phyloP scores from a whole-genome alignment of 768 basidiomycete species.

The Hydnum rufescens region DNA sequence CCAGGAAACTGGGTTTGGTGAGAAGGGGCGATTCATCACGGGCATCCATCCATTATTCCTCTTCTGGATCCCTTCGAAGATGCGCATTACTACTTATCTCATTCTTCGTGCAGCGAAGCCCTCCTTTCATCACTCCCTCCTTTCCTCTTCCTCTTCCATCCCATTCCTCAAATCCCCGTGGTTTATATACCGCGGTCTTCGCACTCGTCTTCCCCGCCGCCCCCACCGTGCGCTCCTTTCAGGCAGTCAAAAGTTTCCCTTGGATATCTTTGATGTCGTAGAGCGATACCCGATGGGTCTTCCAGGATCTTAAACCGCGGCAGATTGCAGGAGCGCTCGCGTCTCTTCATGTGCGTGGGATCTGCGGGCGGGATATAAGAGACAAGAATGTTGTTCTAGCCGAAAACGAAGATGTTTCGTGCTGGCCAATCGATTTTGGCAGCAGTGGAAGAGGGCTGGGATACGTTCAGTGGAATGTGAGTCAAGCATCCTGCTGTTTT shows the following conservation, averaged over 20 bases:
- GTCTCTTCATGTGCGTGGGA: constrained; percentile 81
- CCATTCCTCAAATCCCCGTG: no score
- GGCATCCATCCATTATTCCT: constrained; percentile 90
- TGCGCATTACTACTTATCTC: constrained; percentile 85
- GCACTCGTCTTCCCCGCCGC: no score
- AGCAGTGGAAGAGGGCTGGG: constrained; percentile 77
- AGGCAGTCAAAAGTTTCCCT: constrained; percentile 19
- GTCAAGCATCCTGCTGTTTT: constrained; percentile 17
- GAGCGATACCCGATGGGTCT: constrained; percentile 77
- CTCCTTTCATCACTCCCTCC: neutral
- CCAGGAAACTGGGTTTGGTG: constrained; percentile 26
- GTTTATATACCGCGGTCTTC: no score
- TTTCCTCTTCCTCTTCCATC: neutral
- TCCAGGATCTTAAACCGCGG: constrained; percentile 46
- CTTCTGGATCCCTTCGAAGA: constrained; percentile 96
- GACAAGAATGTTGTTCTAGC: constrained; percentile 89
- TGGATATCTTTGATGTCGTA: constrained; percentile 89
- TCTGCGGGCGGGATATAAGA: constrained; percentile 95
- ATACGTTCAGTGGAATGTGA: constrained; percentile 84
- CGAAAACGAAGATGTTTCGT: constrained; percentile 50
- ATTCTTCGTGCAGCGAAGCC: constrained; percentile 38
- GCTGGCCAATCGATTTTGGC: constrained; percentile 92
- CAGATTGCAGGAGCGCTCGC: constrained; percentile 82
- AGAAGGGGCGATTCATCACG: constrained; percentile 52
- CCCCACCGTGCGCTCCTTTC: neutral